Base-by-base conservation (phyloP, 73 alveolate species). In the Blepharisma stoltei region DNA sequence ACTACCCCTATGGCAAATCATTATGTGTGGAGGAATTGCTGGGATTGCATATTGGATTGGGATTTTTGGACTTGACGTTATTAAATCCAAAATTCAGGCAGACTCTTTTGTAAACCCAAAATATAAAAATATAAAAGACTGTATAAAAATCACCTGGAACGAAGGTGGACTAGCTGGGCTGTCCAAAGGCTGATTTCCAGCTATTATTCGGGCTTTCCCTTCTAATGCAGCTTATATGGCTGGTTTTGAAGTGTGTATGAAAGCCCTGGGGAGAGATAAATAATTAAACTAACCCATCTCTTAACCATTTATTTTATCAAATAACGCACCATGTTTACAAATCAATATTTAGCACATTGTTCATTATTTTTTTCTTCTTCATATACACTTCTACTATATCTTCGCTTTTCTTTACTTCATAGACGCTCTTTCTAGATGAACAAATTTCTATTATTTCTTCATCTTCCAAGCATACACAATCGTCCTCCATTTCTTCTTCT, bases 61-160 rank as follows among this genome's bases (percentile, higher is more conserved):
- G 14, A 60, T 25, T 25, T 60, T 14, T 38, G 46, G 46, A 20
- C 18, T 60, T 25, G 73, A 60, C 46, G 14, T 25, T n/a, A 60
- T 60, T 20, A 60, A 60, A 60, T 60, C 73, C 11, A 60, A 38
- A 60, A 60, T 60, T 60, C 73, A 60, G 23, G 38, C 73, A 14
- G 73, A 60, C 23, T 60, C 73, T 25, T 9, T 60, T 20, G 38
- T 38, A 9, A 60, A 60, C 46, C 73, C 73, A 11, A 60, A 60
- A 38, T 60, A 18, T 60, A 0, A 1, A 60, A 25, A 25, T n/a
- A 25, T 11, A 25, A 25, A 14, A 14, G 73, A 60, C 23, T 60
- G 73, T 38, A 14, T 60, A 14, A 38, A 14, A 9, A n/a, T 2
- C 14, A 60, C 73, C 23, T 18, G 14, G 11, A 60, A 60, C 11